Evolutionary conservation across 2,329 filamentous ascomycete species (phyloP).

Genomic region (Diaporthe caulivora): DNA sequence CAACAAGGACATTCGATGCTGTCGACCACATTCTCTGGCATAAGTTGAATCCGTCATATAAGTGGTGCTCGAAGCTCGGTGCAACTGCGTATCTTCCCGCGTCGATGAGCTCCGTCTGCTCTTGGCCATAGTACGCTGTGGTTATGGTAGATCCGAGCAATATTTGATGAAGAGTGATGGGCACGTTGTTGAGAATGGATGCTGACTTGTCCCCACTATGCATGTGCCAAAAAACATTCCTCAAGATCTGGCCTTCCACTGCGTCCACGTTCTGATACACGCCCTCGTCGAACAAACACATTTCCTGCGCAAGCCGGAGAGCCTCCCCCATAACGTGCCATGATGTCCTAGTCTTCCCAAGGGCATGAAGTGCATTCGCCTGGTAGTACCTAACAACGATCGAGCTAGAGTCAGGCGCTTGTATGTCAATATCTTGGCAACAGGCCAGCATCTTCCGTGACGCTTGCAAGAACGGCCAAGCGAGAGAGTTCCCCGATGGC

Average conservation of each 20-base stretch:
- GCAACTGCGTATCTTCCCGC: background rate
- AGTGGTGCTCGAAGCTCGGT: background rate
- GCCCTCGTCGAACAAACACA: conserved; percentile 9
- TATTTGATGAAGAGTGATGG: conserved; percentile 10
- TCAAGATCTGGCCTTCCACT: conserved; percentile 13
- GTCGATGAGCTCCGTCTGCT: conserved; percentile 4
- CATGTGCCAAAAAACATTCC: conserved; percentile 2
- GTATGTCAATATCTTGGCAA: background rate
- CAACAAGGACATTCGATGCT: conserved; percentile 1
- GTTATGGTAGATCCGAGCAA: background rate
- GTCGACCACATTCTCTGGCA: conserved; percentile 16
- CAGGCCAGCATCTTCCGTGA: conserved; percentile 16
- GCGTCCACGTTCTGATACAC: background rate
- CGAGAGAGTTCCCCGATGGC: conserved; percentile 4
- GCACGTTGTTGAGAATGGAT: conserved; percentile 14
- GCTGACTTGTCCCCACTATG: conserved; percentile 20
- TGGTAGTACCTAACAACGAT: conserved; percentile 9
- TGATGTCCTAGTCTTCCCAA: background rate
- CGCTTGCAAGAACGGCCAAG: conserved; percentile 3
- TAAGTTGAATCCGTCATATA: conserved; percentile 5
- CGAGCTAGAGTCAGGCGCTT: conserved; percentile 7
- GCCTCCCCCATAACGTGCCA: conserved; percentile 8
- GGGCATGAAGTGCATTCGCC: conserved; percentile 14
- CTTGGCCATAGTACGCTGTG: background rate
- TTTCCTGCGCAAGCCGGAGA: background rate